Conservation (phyloP, 495 filamentous ascomycete genomes). For the Cryomyces minteri region DNA sequence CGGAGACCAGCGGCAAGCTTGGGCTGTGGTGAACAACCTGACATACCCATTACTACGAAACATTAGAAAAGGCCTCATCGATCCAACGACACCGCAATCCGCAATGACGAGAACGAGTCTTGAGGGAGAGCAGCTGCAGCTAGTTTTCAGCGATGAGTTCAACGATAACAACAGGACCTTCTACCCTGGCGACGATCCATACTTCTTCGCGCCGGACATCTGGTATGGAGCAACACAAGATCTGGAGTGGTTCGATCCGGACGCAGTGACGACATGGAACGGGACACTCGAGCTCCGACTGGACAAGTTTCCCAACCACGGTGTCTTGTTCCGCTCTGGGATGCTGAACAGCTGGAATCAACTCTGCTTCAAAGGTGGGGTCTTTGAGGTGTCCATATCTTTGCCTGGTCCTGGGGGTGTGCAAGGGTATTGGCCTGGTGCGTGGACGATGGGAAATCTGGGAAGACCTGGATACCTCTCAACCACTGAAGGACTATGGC, state of each 20-base stretch:
- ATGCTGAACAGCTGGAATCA: slow-evolving; percentile 21
- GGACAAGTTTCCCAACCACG: slow-evolving; percentile 14
- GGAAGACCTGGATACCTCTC: slow-evolving; percentile 11
- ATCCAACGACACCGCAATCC: slow-evolving; percentile 6
- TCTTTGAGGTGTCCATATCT: slow-evolving; percentile 15
- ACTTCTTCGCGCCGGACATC: slow-evolving; percentile 12
- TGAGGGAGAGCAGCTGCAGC: slow-evolving; percentile 10
- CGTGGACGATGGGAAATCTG: slow-evolving; percentile 18
- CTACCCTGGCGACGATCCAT: slow-evolving; percentile 17
- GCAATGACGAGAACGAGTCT: slow-evolving; percentile 7
- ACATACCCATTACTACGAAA: no score
- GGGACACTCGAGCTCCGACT: slow-evolving; percentile 14
- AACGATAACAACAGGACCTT: slow-evolving; percentile 13
- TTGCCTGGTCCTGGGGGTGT: slow-evolving; percentile 14
- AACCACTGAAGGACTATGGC: slow-evolving; percentile 15
- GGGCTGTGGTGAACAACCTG: no score
- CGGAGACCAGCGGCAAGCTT: no score
- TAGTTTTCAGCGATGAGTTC: slow-evolving; percentile 22
- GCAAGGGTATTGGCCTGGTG: slow-evolving; percentile 17
- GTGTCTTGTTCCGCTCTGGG: slow-evolving; percentile 15
- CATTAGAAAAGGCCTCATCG: no score
- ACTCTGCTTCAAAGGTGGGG: slow-evolving; percentile 17
- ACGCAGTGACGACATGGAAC: slow-evolving; percentile 13
- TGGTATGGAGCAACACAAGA: slow-evolving; percentile 19
- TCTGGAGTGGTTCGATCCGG: slow-evolving; percentile 20